phyloP scores from a whole-genome alignment of 2,329 filamentous ascomycete species.

The Sporothrix euskadiensis region DNA sequence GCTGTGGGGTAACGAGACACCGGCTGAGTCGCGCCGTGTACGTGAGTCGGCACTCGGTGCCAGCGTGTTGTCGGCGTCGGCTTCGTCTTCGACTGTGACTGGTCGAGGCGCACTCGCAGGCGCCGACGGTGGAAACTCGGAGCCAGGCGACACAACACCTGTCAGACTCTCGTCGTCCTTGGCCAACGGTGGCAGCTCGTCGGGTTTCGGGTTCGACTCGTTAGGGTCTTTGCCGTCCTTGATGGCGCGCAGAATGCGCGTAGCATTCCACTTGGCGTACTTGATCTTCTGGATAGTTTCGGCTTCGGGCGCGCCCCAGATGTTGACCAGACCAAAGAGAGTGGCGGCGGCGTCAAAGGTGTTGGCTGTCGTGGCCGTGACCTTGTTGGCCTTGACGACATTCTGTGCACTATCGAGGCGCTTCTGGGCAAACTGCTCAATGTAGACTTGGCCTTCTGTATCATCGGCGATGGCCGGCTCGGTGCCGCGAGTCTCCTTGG shows the following conservation, averaged over 20 bases:
- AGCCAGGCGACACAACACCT: constrained; percentile 43
- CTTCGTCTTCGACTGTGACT: constrained; percentile 55
- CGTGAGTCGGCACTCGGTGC: background rate
- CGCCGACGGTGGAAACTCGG: constrained; percentile 33
- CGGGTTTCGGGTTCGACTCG: constrained; percentile 74
- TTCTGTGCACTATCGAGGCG: constrained; percentile 83
- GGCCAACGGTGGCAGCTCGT: constrained; percentile 50
- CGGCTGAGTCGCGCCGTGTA: constrained; percentile 37
- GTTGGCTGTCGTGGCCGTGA: constrained; percentile 85
- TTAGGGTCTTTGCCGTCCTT: constrained; percentile 93
- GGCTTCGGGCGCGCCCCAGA: constrained; percentile 75
- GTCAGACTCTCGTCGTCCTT: constrained; percentile 59
- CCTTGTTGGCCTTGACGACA: constrained; percentile 78
- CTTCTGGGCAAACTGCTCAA: constrained; percentile 90
- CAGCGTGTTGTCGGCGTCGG: constrained; percentile 44
- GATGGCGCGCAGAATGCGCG: constrained; percentile 86
- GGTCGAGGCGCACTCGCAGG: constrained; percentile 39
- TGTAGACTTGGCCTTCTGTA: constrained; percentile 80
- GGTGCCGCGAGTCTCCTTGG: constrained; percentile 69
- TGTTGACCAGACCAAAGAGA: constrained; percentile 82
- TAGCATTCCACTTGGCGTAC: constrained; percentile 93
- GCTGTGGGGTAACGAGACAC: constrained; percentile 42
- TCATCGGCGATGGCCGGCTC: constrained; percentile 88
- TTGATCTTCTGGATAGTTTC: constrained; percentile 87
- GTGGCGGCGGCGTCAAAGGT: constrained; percentile 91